Percentiles rank a stretch among this genome's conserved stretches.
Evolutionary conservation across 129 eudicot species (phyloP).

Genomic region (Chrysanthemum lavandulifolium): DNA sequence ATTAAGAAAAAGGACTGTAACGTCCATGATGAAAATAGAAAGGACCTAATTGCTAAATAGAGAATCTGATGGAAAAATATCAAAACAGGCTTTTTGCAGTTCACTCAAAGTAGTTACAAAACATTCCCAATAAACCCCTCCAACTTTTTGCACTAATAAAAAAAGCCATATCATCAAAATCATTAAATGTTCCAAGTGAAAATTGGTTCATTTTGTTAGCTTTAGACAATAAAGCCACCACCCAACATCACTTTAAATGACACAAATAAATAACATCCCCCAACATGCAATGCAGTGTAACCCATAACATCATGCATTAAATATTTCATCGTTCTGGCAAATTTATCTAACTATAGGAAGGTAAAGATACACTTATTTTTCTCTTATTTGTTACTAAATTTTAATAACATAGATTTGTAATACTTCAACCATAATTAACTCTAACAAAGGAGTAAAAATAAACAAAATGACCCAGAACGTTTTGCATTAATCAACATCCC

Average conservation of each 20-base stretch:
- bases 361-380: not conserved
- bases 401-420: too few relatives aligned
- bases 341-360: conserved; percentile 26
- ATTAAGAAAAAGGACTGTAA: not conserved
- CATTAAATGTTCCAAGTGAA: conserved; percentile 28
- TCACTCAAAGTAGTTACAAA: conserved; percentile 24
- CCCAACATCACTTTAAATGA: conserved; percentile 31
- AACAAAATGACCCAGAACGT: too few relatives aligned
- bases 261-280: conserved; percentile 25
- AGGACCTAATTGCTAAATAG: conserved; percentile 5
- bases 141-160: conserved; percentile 10
- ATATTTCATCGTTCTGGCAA: conserved; percentile 20
- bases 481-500: too few relatives aligned
- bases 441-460: too few relatives aligned
- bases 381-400: too few relatives aligned
- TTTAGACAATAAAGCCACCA: conserved; percentile 34
- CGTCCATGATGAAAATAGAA: not conserved
- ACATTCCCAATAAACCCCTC: conserved; percentile 26
- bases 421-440: too few relatives aligned
- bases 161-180: conserved; percentile 22
- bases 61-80: conserved; percentile 1
- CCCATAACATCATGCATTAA: conserved; percentile 23
- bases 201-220: conserved; percentile 26
- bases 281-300: conserved; percentile 8
- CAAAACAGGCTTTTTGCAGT: conserved; percentile 6